Conservation (phyloP, 352 stramenopile genomes). For the Globisporangium uncinulatum region DNA sequence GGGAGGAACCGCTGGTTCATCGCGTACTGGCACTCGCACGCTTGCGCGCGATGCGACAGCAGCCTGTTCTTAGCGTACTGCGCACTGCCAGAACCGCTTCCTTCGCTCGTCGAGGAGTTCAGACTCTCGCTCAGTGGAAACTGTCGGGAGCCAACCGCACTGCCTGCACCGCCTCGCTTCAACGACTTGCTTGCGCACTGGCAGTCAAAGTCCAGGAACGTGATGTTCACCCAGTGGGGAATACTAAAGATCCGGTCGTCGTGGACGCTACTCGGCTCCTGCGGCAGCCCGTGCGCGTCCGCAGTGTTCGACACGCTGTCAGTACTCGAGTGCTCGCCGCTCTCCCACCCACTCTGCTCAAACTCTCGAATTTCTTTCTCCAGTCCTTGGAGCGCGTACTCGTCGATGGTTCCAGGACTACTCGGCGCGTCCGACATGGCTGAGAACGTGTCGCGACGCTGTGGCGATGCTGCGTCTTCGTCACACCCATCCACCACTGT, state of each 20-base stretch:
- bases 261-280: neutral
- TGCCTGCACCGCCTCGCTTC: too few species aligned
- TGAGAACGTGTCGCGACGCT: neutral
- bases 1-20: conserved; percentile 46
- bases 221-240: conserved; percentile 93
- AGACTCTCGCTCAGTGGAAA: neutral
- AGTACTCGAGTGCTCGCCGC: neutral
- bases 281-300: neutral
- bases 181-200: conserved; percentile 18
- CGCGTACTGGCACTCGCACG: conserved; percentile 40
- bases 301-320: neutral
- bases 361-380: conserved; percentile 2
- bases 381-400: neutral
- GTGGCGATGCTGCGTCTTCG: conserved; percentile 70
- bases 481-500: conserved; percentile 61
- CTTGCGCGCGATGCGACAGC: conserved; percentile 23
- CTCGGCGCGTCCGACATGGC: neutral
- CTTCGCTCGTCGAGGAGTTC: neutral
- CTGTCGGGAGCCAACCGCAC: neutral
- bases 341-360: neutral
- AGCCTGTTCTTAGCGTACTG: conserved; percentile 15
- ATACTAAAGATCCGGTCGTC: conserved; percentile 27
- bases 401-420: neutral
- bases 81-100: neutral
- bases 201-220: conserved; percentile 82